Evolutionary conservation across 202 grass and related monocot species (phyloP), one percentile per base, ranked within the genome.

Genomic region (Hordeum pubiflorum): DNA sequence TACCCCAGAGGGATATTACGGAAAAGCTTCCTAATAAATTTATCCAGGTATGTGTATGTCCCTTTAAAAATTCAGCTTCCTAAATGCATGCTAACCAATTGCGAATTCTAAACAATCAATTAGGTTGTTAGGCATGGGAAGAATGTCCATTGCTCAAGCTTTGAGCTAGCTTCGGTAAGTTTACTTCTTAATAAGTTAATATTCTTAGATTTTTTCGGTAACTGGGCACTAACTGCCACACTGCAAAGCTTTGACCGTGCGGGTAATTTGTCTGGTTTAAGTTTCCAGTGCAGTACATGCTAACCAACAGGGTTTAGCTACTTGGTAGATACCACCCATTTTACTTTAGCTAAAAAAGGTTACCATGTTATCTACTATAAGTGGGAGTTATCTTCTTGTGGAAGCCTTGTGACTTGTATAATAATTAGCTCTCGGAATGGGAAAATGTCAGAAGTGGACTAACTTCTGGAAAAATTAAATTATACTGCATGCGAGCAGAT

Each of bases 141-240:
- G 76, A 97, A 92, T 84, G 57, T 94, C 32, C 94, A 92, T 64
- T 97, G 94, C 88, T 94, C 94, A 83, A 97, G 88, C 79, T 92
- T 97, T 81, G 94, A 97, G 86, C 94, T 97, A 78, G 88, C 87
- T 86, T 97, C 91, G 56, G 94, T 97, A 89, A 97, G 86, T 91
- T 78, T 59, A 76, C 26, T 63, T 92, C 33, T 14, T 39, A 69
- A 4, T 65, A 29, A 33, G 14, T 22, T 82, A 68, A 55, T 76
- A 72, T 83, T 77, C 63, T 61, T 67, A 21, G 56, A 14, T 29
- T 41, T 70, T 52, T 50, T 6, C 71, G 31, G 14, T 89, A 71
- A 73, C 52, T 65, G 13, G 6, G 41, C 41, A 75, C 10, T 34
- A 17, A 74, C 32, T 83, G 18, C 34, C 44, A 78, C 22, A 33